Evolutionary conservation across 2,329 filamentous ascomycete genomes (phyloP), one percentile per base, ranked within the genome.

Genomic region (Epichloe baconii): DNA sequence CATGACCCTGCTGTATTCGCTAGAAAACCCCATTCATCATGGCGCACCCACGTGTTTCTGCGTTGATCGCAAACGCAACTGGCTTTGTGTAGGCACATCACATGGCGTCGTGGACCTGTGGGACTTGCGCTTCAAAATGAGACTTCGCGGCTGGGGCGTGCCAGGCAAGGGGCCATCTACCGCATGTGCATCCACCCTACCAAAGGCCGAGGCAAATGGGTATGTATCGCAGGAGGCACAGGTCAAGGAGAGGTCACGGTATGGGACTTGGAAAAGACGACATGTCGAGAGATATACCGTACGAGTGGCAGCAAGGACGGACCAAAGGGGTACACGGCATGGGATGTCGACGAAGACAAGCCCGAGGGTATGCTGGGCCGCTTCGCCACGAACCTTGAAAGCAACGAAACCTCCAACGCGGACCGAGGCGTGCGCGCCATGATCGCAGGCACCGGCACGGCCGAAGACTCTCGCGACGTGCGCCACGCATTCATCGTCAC

Each of bases 51-150:
- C 88, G 0, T 93, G 88, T 58, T 96, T 98, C 67, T 91, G 86
- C 60, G 77, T 95, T 35, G 89, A 96, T 61, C 79, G 81, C 52
- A 87, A 83, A 62, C 83, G 86, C 48, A 89, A 93, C 62, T 98
- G 93, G 93, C 73, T 98, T 3, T 77, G 95, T 2, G 71, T 97
- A 0, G 93, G 90, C 37, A 98, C 94, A 0, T 88, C 88, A 0
- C 90, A 97, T 63, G 93, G 94, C 37, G 84, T 97, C 31, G 73
- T 98, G 7, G 86, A 95, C 63, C 76, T 98, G 1, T 98, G 93
- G 93, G 93, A 98, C 66, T 75, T 98, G 41, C 85, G 93, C n/a
- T 98, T 98, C 74, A 85, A 82, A 57, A 79, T 97, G 59, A 80
- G 88, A 21, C 73, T 97, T 23, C 89, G 87, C 64, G 86, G 84